Base-by-base conservation (phyloP, 257 asterid genomes). In the Pogostemon cablin region DNA sequence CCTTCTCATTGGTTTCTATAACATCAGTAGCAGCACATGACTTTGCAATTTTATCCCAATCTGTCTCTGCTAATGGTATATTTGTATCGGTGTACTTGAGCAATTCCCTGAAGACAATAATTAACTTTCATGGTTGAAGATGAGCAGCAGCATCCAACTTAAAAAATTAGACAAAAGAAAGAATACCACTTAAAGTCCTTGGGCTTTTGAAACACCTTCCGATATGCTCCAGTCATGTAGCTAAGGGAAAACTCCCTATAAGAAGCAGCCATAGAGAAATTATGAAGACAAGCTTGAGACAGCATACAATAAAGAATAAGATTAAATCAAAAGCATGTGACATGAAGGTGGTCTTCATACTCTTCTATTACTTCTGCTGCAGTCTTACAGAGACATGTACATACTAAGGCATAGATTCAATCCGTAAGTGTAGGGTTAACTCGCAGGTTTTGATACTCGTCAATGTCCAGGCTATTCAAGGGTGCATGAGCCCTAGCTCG, bases 131-230 rank as follows among this genome's bases (percentile, higher is more conserved):
- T 72, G 67, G 65, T 63, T 58, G 53, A 67, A 76, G 57, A 77
- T 53, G 62, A 12, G 34, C 12, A 71, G 71, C 12, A 71, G 71
- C 54, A 42, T 20, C 39, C 42, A 35, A 65, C 2, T 35, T 71
- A 55, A 68, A 37, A 37, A 74, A 62, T 37, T 43, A 15, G 20
- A 68, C 39, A 53, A 38, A 54, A 63, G 71, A 78, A 34, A 73
- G 63, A 83, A 59, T 83, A 93, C 98, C 97, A 93, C 73, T 89
- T 81, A 73, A 82, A 93, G 81, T 91, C 90, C 88, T 85, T 91
- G 1, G 91, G 97, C 83, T 83, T 91, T 74, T 91, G 96, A 85
- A 89, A 93, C 72, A 91, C 93, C 71, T 87, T 88, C 72, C 98
- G 87, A 60, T 90, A 93, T 72, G 88, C 95, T 58, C 98, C 98